These are phyloP conservation scores for Colletotrichum lupini DNA, from an alignment of 2,329 filamentous ascomycete genomes.

Conservation along the genomic window DNA sequence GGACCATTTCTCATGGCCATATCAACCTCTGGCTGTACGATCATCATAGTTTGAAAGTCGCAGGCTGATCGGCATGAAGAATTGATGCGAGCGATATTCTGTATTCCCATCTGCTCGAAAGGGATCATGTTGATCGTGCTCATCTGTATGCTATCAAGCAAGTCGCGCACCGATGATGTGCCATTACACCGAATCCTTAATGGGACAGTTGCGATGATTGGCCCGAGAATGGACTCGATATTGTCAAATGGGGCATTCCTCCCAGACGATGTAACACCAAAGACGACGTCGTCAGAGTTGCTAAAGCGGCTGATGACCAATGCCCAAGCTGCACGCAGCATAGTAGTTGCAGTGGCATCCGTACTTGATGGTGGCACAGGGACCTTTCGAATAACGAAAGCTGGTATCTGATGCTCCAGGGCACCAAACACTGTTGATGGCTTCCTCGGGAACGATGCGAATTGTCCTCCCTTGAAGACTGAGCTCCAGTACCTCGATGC, in stretches of 20 bases:
- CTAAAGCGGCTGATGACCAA: slow-evolving; percentile 51
- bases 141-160: slow-evolving; percentile 42
- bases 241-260: slow-evolving; percentile 37
- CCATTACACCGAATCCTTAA: slow-evolving; percentile 10
- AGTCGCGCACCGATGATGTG: background rate
- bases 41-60: slow-evolving; percentile 32
- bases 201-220: slow-evolving; percentile 38
- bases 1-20: slow-evolving; percentile 17
- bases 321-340: slow-evolving; percentile 51
- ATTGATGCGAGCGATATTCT: slow-evolving; percentile 40
- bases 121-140: slow-evolving; percentile 42
- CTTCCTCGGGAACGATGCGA: slow-evolving; percentile 9
- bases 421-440: background rate
- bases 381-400: slow-evolving; percentile 1
- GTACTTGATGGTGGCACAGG: background rate
- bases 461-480: slow-evolving; percentile 15
- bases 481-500: slow-evolving; percentile 28
- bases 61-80: slow-evolving; percentile 14
- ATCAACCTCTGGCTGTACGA: slow-evolving; percentile 35
- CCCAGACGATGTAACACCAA: slow-evolving; percentile 51
- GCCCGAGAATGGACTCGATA: slow-evolving; percentile 43
- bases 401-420: background rate
- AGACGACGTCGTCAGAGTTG: slow-evolving; percentile 48
- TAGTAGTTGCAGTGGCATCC: slow-evolving; percentile 4
- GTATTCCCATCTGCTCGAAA: slow-evolving; percentile 45